These are phyloP conservation scores for Ganoderma meredithae DNA, from an alignment of 1,284 basidiomycete species.

Conservation along the genomic window DNA sequence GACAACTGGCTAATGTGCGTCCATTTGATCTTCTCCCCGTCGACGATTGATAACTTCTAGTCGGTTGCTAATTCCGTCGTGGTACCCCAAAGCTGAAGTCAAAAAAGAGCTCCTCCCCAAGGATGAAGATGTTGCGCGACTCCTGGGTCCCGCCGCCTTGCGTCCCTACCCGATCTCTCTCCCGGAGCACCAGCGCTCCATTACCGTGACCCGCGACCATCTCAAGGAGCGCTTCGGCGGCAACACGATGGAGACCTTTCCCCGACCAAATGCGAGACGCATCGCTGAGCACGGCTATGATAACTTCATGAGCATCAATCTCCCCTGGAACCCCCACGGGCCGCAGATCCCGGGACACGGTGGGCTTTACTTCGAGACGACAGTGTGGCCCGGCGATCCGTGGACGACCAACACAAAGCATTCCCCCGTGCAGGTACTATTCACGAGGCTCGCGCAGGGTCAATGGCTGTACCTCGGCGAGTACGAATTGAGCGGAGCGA, in stretches of 20 bases:
- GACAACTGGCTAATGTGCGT: slow-evolving; percentile 7
- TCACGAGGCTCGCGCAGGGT: slow-evolving; percentile 27
- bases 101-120: slow-evolving; percentile 27
- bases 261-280: slow-evolving; percentile 35
- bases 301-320: slow-evolving; percentile 46
- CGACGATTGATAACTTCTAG: neutral
- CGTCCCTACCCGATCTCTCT: slow-evolving; percentile 26
- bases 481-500: slow-evolving; percentile 37
- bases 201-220: slow-evolving; percentile 40
- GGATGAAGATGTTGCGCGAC: slow-evolving; percentile 24
- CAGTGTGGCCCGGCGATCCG: slow-evolving; percentile 12
- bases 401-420: slow-evolving; percentile 20
- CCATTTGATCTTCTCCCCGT: neutral
- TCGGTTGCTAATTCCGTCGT: neutral
- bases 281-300: slow-evolving; percentile 38
- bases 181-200: slow-evolving; percentile 7
- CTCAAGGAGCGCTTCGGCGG: slow-evolving; percentile 46
- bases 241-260: slow-evolving; percentile 42
- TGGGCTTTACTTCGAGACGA: slow-evolving; percentile 43
- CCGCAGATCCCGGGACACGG: slow-evolving; percentile 46
- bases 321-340: slow-evolving; percentile 45
- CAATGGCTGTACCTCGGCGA: slow-evolving; percentile 47
- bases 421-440: slow-evolving; percentile 21
- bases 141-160: slow-evolving; percentile 18
- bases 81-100: slow-evolving; percentile 27